Evolutionary conservation across 2,329 filamentous ascomycete genomes (phyloP).

Genomic region (Alternaria solani): DNA sequence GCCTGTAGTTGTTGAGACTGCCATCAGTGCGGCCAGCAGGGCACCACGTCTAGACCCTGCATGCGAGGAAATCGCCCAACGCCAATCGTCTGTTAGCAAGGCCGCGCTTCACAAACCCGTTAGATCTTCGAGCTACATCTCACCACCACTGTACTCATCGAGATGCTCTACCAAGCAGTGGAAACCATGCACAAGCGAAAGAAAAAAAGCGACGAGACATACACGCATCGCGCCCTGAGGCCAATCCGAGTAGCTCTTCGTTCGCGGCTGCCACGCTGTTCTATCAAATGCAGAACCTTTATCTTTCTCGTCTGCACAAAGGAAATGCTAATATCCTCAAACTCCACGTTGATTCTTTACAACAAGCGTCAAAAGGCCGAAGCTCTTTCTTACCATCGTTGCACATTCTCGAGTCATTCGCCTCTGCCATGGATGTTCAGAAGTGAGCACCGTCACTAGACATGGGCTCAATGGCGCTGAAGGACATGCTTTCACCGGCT

Average conservation of each 20-base stretch:
- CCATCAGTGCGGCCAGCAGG: not conserved
- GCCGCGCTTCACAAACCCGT: constrained; percentile 2
- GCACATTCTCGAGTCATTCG: not conserved
- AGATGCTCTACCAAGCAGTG: not conserved
- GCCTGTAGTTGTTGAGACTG: not conserved
- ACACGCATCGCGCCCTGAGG: not conserved
- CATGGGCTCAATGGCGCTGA: constrained; percentile 22
- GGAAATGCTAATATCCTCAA: not conserved
- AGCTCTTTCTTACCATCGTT: not conserved
- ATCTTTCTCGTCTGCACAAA: not conserved
- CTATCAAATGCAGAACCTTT: not conserved
- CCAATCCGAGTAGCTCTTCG: constrained; percentile 1
- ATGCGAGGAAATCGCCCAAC: not conserved
- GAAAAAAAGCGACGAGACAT: not conserved
- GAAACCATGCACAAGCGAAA: not conserved
- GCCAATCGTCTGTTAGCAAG: constrained; percentile 10
- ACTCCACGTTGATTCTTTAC: not conserved
- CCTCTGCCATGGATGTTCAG: constrained; percentile 15
- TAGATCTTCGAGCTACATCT: not conserved
- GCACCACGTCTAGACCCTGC: constrained; percentile 1
- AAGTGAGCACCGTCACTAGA: constrained; percentile 22
- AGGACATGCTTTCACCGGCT: constrained; percentile 26
- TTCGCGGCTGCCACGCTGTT: not conserved
- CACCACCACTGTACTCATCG: constrained; percentile 7
- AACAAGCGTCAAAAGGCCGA: not conserved